Conservation (phyloP, 805 yeast species). For the Wickerhamiella siamensis region DNA sequence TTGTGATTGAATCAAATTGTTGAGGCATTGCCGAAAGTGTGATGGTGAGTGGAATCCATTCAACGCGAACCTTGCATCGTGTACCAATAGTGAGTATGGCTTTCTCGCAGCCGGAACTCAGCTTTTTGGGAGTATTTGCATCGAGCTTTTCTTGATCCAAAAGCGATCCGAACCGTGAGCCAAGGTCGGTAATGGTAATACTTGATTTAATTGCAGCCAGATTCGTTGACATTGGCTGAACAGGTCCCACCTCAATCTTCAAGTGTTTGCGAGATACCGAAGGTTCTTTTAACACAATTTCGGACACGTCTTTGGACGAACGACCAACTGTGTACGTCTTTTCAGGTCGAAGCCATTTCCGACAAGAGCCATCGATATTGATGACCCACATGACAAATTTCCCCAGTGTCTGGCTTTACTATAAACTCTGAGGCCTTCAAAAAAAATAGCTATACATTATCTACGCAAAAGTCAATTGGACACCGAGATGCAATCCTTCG, state of each 20-base stretch:
- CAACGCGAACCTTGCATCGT: constrained; percentile 10
- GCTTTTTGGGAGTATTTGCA: neutral
- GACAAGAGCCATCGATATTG: constrained; percentile 4
- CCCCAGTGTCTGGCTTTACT: neutral
- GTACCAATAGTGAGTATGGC: constrained; percentile 16
- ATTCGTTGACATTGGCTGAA: constrained; percentile 5
- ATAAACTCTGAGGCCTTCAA: neutral
- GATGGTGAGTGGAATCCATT: constrained; percentile 19
- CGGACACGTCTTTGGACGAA: constrained; percentile 4
- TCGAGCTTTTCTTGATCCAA: constrained; percentile 7
- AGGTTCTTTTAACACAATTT: constrained; percentile 12
- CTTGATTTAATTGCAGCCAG: constrained; percentile 14
- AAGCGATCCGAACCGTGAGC: constrained; percentile 20
- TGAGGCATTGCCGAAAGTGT: constrained; percentile 14
- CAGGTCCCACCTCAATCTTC: constrained; percentile 9
- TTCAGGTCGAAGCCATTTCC: constrained; percentile 21
- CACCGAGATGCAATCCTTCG: constrained; percentile 48
- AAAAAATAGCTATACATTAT: neutral
- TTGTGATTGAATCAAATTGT: constrained; percentile 5
- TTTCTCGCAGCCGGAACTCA: constrained; percentile 1
- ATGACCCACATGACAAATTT: constrained; percentile 14
- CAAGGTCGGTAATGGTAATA: constrained; percentile 15
- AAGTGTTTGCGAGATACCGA: constrained; percentile 21
- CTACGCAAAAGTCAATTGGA: constrained; percentile 32
- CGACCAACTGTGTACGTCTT: constrained; percentile 18